A percentile compares a stretch with the other conserved stretches of the same genome.
Evolutionary conservation across 2,329 filamentous ascomycete genomes (phyloP).

Genomic region (Bipolaris cookei): DNA sequence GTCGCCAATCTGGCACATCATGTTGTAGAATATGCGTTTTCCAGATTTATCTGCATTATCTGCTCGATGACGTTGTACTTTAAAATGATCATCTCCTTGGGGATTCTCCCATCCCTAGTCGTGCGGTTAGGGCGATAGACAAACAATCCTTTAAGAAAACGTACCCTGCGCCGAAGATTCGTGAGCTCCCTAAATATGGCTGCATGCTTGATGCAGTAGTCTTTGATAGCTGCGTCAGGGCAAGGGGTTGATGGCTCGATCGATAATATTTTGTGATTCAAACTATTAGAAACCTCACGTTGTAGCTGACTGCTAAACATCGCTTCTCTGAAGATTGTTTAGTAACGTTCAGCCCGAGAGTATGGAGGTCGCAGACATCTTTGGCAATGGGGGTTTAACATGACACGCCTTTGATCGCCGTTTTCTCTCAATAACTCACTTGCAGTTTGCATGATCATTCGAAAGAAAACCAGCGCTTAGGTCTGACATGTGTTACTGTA

Average conservation of each 20-base stretch:
- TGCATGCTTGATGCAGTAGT: slow-evolving; percentile 3
- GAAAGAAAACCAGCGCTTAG: background rate
- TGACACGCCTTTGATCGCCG: background rate
- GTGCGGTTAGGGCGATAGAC: background rate
- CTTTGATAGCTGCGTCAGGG: slow-evolving; percentile 3
- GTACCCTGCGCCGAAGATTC: slow-evolving; percentile 2
- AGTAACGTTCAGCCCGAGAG: background rate
- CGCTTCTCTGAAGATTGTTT: background rate
- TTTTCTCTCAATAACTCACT: background rate
- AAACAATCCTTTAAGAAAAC: slow-evolving; percentile 2
- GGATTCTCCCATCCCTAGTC: slow-evolving; percentile 55
- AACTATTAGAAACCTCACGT: background rate
- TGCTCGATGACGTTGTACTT: slow-evolving; percentile 48
- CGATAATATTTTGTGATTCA: background rate
- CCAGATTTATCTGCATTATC: slow-evolving; percentile 41
- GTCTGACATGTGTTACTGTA: background rate
- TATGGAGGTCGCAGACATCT: background rate
- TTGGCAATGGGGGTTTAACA: background rate
- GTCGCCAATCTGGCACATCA: slow-evolving; percentile 55
- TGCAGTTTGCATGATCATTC: background rate
- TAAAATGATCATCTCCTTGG: slow-evolving; percentile 54
- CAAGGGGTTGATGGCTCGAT: background rate
- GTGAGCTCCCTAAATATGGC: slow-evolving; percentile 7
- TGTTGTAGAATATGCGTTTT: slow-evolving; percentile 45
- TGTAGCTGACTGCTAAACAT: too few relatives aligned